Percentiles rank a stretch among this genome's conserved stretches.
phyloP scores from a whole-genome alignment of 768 basidiomycete genomes.

The Russula griseocarnosa region DNA sequence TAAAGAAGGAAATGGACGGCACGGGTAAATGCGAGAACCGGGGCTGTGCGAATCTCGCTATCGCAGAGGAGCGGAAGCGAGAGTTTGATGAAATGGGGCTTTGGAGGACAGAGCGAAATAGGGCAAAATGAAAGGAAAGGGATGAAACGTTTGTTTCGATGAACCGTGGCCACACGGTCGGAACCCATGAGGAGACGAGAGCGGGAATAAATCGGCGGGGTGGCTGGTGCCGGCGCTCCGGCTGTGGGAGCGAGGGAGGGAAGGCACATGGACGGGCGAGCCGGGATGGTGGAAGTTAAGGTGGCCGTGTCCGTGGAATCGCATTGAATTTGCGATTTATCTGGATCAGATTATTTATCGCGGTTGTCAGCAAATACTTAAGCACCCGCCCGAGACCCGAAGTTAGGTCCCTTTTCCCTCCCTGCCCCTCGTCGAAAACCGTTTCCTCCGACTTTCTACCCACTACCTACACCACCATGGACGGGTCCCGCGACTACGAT shows the following conservation, averaged over 20 bases:
- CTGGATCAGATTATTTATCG: conserved; percentile 22
- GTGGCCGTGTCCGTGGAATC: conserved; percentile 27
- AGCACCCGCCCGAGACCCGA: conserved; percentile 23
- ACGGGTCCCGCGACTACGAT: conserved; percentile 67
- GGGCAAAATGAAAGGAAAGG: not conserved
- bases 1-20: conserved; percentile 2
- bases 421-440: conserved; percentile 19
- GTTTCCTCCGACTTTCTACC: not conserved
- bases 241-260: conserved; percentile 19
- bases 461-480: conserved; percentile 13
- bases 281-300: conserved; percentile 20
- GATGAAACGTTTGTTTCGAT: not conserved
- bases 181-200: not conserved
- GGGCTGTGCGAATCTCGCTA: conserved; percentile 5
- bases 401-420: conserved; percentile 25
- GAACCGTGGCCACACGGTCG: conserved; percentile 8
- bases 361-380: conserved; percentile 23
- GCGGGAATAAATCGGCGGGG: conserved; percentile 21
- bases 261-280: conserved; percentile 16
- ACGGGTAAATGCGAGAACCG: conserved; percentile 1
- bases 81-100: not conserved
- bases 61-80: conserved; percentile 4
- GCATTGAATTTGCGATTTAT: conserved; percentile 23
- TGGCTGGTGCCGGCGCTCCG: conserved; percentile 21
- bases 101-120: not conserved